Conservation (phyloP, 345 rosid genomes). For the Boechera retrofracta region DNA sequence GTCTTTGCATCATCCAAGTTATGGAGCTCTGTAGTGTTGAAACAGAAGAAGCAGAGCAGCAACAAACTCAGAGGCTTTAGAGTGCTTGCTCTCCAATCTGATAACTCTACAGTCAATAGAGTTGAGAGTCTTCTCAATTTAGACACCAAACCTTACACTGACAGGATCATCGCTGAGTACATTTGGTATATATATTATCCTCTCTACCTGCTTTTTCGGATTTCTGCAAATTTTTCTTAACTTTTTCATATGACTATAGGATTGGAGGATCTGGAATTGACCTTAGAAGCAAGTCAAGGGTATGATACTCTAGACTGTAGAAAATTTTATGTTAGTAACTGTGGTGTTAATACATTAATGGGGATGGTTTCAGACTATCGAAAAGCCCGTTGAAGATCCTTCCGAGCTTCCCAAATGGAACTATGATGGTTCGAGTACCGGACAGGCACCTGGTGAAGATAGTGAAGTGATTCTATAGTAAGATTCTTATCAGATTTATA, state of each 20-base stretch:
- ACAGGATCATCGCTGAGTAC: constrained; percentile 91
- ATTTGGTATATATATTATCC: constrained; percentile 65
- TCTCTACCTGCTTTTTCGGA: background rate
- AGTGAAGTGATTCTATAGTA: constrained; percentile 99
- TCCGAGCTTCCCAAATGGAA: constrained; percentile 99
- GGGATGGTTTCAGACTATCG: constrained; percentile 60
- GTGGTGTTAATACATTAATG: constrained; percentile 3
- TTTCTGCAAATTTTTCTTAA: background rate
- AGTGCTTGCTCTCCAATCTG: constrained; percentile 72
- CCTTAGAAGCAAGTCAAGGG: constrained; percentile 95
- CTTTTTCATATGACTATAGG: constrained; percentile 52
- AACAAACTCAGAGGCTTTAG: constrained; percentile 54
- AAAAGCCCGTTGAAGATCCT: constrained; percentile 87
- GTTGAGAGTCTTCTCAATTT: constrained; percentile 74
- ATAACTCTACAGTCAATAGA: constrained; percentile 71
- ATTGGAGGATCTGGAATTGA: constrained; percentile 93
- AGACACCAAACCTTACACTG: constrained; percentile 83
- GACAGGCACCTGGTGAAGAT: constrained; percentile 97
- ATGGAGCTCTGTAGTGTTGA: constrained; percentile 70
- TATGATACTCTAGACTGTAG: constrained; percentile 36
- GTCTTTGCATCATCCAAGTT: constrained; percentile 52
- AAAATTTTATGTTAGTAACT: background rate
- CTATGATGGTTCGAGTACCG: constrained; percentile 98
- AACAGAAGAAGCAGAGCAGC: constrained; percentile 70
- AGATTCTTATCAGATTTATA: constrained; percentile 40